These are phyloP conservation scores for Tuber borchii DNA, from an alignment of 495 filamentous ascomycete species.

Conservation along the genomic window DNA sequence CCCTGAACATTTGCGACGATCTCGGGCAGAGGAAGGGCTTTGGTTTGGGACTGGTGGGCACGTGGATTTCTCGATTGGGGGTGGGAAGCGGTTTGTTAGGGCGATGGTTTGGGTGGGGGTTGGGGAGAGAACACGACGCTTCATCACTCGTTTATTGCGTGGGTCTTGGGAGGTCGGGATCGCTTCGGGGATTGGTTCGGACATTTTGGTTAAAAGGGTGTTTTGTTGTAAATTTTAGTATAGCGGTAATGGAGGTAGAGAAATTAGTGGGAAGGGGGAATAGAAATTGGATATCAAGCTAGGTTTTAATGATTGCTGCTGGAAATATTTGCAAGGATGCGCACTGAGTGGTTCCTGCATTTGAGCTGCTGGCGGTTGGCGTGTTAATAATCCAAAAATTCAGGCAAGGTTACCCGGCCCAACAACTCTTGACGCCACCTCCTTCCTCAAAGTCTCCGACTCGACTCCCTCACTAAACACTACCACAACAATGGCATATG, in stretches of 20 bases:
- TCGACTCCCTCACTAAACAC: background rate
- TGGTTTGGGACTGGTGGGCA: slow-evolving; percentile 47
- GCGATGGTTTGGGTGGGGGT: slow-evolving; percentile 57
- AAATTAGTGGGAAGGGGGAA: background rate
- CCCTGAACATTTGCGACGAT: slow-evolving; percentile 96
- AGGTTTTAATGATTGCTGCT: background rate
- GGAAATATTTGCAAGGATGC: background rate
- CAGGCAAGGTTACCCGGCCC: background rate
- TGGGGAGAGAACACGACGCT: slow-evolving; percentile 68
- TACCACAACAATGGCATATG: slow-evolving; percentile 52
- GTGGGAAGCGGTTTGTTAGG: slow-evolving; percentile 71
- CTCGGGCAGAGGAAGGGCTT: slow-evolving; percentile 57
- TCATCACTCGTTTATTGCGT: slow-evolving; percentile 66
- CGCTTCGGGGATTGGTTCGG: background rate
- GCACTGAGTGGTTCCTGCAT: background rate
- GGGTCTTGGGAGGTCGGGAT: slow-evolving; percentile 61
- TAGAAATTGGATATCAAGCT: background rate
- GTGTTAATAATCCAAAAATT: background rate
- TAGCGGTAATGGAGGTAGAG: background rate
- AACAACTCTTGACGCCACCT: background rate
- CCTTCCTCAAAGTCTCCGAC: background rate
- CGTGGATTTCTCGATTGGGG: slow-evolving; percentile 63
- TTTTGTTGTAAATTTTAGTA: background rate
- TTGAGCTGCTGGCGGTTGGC: background rate
- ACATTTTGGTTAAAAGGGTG: background rate